Base-by-base conservation (phyloP, 2,329 filamentous ascomycete species). In the Endothia cerciana region DNA sequence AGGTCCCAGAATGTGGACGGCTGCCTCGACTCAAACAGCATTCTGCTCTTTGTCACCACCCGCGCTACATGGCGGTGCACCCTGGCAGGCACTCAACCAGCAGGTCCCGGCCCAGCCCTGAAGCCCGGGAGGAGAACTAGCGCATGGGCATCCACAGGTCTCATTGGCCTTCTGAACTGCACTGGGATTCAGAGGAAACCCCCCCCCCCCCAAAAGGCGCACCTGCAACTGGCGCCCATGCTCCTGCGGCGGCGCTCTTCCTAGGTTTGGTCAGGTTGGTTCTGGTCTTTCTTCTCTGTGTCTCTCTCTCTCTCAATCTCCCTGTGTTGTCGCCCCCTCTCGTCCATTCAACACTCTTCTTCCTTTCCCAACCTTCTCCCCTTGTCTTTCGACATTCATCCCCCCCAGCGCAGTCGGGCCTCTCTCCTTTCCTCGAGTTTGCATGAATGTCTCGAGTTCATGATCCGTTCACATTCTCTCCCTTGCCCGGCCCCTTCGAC, bases 401-500 rank as follows among this genome's bases (percentile, higher is more conserved):
- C 40, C 45, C 45, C 40, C 53, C 25, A 58, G 49, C 59, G 47
- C 59, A 43, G 47, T 40, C 66, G 64, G 41, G 57, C 55, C 36
- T 15, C n/a, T 63, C 49, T 47, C 57, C 47, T 33, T 36, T n/a
- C 15, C 49, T 45, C 66, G 64, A 67, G 55, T 64, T 57, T 62
- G 64, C 66, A 68, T 68, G 66, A 66, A 68, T 63, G 60, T 63
- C 61, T 62, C 64, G 60, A 60, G 47, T 68, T 68, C 66, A 68
- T 68, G 60, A 49, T 64, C 57, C 59, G 51, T 66, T 59, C 41
- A 38, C 45, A 61, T 58, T 25, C 43, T 62, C 56, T 68, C 64
- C 60, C 66, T 68, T 69, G 69, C 65, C 70, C 70, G 68, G 66
- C 67, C 67, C 69, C 69, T 69, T 70, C 69, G 38, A 65, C 69